Base-by-base conservation (phyloP, 768 basidiomycete genomes). In the Omphalotus guepiniiformis region DNA sequence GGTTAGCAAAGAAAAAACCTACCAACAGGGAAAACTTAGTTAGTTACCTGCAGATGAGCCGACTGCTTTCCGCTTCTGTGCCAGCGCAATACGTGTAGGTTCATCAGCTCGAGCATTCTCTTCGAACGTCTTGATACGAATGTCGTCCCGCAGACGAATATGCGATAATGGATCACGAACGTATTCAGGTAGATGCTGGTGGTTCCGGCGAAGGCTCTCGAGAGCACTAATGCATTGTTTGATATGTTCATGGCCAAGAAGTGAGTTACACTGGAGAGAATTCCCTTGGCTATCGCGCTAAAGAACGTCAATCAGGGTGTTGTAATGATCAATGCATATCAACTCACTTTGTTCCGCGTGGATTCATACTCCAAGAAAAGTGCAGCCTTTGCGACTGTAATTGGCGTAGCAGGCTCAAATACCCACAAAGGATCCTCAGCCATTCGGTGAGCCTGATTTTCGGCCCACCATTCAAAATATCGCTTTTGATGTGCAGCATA, bases 341-440 rank as follows among this genome's bases (percentile, higher is more conserved):
- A 8, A 18, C 35, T 12, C 11, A 62, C 59, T 58, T 58, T 58
- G 26, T 54, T 39, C 1, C 50, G 50, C 4, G 46, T 57, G 11
- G 48, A 48, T 35, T 60, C 54, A 27, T 59, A 51, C n/a, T 60
- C 30, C 7, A 62, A 52, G 30, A 62, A 62, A 9, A 55, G 44
- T 1, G 50, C 53, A 19, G 53, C 60, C 46, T 62, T 62, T 6
- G 53, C 52, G 0, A 52, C 37, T 0, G 55, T 57, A 48, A 62
- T 37, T 1, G 55, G 58, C 11, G 55, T 44, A 7, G 54, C 39
- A 3, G 59, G 51, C 19, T 58, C 49, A 19, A n/a, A n/a, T n/a
- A n/a, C n/a, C n/a, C n/a, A n/a, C n/a, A n/a, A n/a, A n/a, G n/a
- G n/a, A 38, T 38, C 7, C 7, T 38, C 37, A 9, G 7, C n/a